These are phyloP conservation scores for Coemansia umbellata DNA, from an alignment of 192 early-diverging fungal genomes.

Conservation along the genomic window DNA sequence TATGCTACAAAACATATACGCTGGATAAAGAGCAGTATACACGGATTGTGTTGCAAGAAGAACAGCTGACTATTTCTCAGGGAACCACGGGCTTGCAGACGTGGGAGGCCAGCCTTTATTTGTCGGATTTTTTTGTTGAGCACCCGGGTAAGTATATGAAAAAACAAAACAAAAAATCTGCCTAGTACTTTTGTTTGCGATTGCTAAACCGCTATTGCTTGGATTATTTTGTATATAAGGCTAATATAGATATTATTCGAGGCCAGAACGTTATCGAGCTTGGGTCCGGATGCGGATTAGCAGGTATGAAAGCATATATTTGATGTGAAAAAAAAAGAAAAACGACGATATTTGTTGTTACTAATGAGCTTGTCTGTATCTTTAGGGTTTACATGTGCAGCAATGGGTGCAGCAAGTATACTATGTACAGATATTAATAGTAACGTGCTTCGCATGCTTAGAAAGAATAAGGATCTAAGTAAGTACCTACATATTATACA, in stretches of 20 bases:
- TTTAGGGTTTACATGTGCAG: constrained; percentile 47
- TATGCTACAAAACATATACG: constrained; percentile 48
- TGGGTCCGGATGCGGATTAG: constrained; percentile 45
- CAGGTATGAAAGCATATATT: constrained; percentile 34
- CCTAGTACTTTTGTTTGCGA: too few relatives aligned
- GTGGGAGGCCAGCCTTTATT: constrained; percentile 59
- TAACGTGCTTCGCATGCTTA: constrained; percentile 31
- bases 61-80: constrained; percentile 50
- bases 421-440: constrained; percentile 28
- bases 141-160: constrained; percentile 33
- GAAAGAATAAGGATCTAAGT: constrained; percentile 30
- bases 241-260: constrained; percentile 43
- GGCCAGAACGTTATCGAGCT: constrained; percentile 41
- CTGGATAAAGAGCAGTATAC: constrained; percentile 45
- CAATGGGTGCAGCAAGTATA: constrained; percentile 39
- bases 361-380: neutral
- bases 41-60: constrained; percentile 52
- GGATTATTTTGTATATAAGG: neutral
- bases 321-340: too few relatives aligned
- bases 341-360: neutral
- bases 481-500: too few relatives aligned
- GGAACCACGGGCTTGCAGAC: constrained; percentile 62
- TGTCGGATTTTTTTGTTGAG: constrained; percentile 54
- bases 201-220: neutral
- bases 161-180: neutral